Evolutionary conservation across 2,329 filamentous ascomycete species (phyloP).

Genomic region (Macrophomina pseudophaseolina): DNA sequence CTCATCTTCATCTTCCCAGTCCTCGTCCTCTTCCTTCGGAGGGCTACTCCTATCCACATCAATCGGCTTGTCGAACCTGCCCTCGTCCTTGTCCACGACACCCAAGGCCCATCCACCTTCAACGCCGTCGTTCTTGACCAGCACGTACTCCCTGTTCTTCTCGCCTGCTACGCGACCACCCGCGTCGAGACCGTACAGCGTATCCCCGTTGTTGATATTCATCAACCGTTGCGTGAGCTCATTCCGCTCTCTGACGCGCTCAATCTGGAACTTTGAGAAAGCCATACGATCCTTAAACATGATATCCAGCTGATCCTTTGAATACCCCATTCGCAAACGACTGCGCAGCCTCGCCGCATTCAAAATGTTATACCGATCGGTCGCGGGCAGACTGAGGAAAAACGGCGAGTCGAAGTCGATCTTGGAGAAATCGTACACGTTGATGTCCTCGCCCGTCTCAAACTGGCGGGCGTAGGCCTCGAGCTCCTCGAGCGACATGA

Average conservation of each 20-base stretch:
- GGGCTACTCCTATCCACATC: conserved; percentile 74
- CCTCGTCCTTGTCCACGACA: conserved; percentile 85
- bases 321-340: conserved; percentile 90
- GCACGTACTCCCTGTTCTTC: conserved; percentile 88
- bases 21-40: conserved; percentile 59
- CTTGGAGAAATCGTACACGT: conserved; percentile 91
- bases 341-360: conserved; percentile 91
- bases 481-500: conserved; percentile 94
- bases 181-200: conserved; percentile 71
- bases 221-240: conserved; percentile 93
- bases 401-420: conserved; percentile 98
- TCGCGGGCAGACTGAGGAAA: conserved; percentile 86
- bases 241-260: conserved; percentile 89
- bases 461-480: conserved; percentile 95
- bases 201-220: conserved; percentile 68
- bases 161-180: conserved; percentile 78
- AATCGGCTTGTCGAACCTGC: conserved; percentile 84
- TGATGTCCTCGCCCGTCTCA: conserved; percentile 86
- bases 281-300: conserved; percentile 99
- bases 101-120: conserved; percentile 96
- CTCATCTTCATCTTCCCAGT: conserved; percentile 74
- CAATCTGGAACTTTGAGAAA: conserved; percentile 95
- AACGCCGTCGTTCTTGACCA: conserved; percentile 93
- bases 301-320: conserved; percentile 90
- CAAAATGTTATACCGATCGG: conserved; percentile 94